Percentiles rank a stretch among this genome's conserved stretches.
Conservation (phyloP, 2,329 filamentous ascomycete species). For the Colletotrichum plurivorum region DNA sequence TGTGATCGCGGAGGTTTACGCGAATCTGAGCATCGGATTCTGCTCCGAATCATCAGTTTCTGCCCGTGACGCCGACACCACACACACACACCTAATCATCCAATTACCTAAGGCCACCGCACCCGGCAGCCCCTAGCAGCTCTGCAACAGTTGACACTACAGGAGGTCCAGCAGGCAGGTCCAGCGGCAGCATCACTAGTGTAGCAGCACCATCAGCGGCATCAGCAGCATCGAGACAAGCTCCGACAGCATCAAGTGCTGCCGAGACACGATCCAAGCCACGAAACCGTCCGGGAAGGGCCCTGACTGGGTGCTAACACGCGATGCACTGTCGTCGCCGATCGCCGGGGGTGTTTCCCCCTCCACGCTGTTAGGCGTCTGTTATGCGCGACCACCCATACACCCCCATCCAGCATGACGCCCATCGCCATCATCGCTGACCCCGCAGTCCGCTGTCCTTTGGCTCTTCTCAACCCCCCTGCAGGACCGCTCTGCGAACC, state of each 20-base stretch:
- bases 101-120: background rate
- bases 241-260: constrained; percentile 4
- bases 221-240: background rate
- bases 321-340: background rate
- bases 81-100: background rate
- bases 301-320: constrained; percentile 19
- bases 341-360: background rate
- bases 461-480: too few species aligned
- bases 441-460: constrained; percentile 10
- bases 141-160: too few species aligned
- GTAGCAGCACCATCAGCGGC: constrained; percentile 10
- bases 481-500: too few species aligned
- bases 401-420: constrained; percentile 18
- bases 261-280: constrained; percentile 20
- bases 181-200: too few species aligned
- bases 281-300: constrained; percentile 3
- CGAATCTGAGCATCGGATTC: constrained; percentile 39
- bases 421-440: constrained; percentile 16
- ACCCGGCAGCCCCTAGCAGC: background rate
- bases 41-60: constrained; percentile 24
- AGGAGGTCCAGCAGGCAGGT: too few species aligned
- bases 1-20: constrained; percentile 33
- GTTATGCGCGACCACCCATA: background rate
- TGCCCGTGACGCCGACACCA: background rate
- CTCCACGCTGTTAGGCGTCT: constrained; percentile 15